These are phyloP conservation scores for Pleochaeta shiraiana DNA, from an alignment of 2,329 filamentous ascomycete species.

Conservation along the genomic window DNA sequence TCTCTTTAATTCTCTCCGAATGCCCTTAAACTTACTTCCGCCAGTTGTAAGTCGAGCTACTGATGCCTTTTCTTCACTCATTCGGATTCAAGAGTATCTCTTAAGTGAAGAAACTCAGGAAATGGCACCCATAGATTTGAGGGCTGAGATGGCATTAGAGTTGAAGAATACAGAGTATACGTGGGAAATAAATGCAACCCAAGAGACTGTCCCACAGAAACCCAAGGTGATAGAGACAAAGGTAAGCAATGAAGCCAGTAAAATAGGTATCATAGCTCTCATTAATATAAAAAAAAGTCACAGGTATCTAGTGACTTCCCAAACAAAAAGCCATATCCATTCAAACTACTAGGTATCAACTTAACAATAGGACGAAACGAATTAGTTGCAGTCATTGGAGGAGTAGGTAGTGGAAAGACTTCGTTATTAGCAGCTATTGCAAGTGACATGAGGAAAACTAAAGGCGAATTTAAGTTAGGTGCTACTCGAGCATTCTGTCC, in stretches of 20 bases:
- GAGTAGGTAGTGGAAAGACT: conserved; percentile 78
- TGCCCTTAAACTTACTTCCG: conserved; percentile 77
- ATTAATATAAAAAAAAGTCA: too few species aligned
- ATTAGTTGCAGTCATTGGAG: conserved; percentile 65
- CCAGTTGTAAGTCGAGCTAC: conserved; percentile 75
- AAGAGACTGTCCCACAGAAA: conserved; percentile 22
- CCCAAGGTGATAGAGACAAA: too few species aligned
- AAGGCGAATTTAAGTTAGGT: conserved; percentile 51
- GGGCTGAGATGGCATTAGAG: conserved; percentile 47
- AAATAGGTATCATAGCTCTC: too few species aligned
- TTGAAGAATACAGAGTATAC: conserved; percentile 59
- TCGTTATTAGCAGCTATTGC: conserved; percentile 75
- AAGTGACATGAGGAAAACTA: conserved; percentile 78
- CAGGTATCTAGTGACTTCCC: too few species aligned
- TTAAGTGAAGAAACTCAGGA: conserved; percentile 69
- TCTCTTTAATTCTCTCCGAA: conserved; percentile 74
- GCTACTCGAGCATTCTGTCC: conserved; percentile 78
- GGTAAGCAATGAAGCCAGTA: too few species aligned
- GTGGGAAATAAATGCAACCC: conserved; percentile 51
- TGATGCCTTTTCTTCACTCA: conserved; percentile 69
- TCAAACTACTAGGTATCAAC: conserved; percentile 46
- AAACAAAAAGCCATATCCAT: conserved; percentile 37
- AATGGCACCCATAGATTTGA: conserved; percentile 32
- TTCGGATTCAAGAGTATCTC: conserved; percentile 74
- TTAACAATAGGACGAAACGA: conserved; percentile 52